These are phyloP conservation scores for Penicillium macrosclerotiorum DNA, from an alignment of 495 filamentous ascomycete species.

Conservation along the genomic window DNA sequence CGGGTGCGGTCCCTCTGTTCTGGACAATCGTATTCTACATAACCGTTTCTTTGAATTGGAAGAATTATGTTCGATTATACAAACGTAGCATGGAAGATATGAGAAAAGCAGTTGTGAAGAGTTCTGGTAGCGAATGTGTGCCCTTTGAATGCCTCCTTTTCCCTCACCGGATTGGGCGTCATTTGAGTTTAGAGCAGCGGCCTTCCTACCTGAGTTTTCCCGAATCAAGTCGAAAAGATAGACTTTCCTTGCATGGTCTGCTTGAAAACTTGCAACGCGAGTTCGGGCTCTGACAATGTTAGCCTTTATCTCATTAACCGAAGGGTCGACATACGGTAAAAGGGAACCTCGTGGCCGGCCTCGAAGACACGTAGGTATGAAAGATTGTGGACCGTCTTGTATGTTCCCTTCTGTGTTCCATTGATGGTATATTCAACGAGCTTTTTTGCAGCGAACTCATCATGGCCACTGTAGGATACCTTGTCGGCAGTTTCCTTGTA, in stretches of 20 bases:
- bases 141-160: too few species aligned
- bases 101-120: too few species aligned
- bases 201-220: background rate
- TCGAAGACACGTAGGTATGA: slow-evolving; percentile 51
- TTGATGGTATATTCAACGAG: slow-evolving; percentile 48
- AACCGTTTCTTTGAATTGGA: too few species aligned
- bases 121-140: too few species aligned
- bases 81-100: too few species aligned
- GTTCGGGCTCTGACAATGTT: slow-evolving; percentile 35
- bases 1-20: too few species aligned
- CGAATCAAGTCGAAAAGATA: slow-evolving; percentile 12
- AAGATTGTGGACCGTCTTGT: slow-evolving; percentile 52
- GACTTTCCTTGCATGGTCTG: slow-evolving; percentile 43
- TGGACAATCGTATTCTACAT: too few species aligned
- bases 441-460: slow-evolving; percentile 35
- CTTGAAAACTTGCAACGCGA: slow-evolving; percentile 50
- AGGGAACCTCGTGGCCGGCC: slow-evolving; percentile 53
- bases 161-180: too few species aligned
- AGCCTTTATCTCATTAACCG: background rate
- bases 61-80: too few species aligned
- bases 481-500: slow-evolving; percentile 41
- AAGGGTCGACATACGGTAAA: slow-evolving; percentile 33
- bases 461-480: slow-evolving; percentile 34
- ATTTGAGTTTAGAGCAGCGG: too few species aligned
- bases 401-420: slow-evolving; percentile 43